These are phyloP conservation scores for Suillus clintonianus DNA, from an alignment of 768 basidiomycete genomes.

Conservation along the genomic window DNA sequence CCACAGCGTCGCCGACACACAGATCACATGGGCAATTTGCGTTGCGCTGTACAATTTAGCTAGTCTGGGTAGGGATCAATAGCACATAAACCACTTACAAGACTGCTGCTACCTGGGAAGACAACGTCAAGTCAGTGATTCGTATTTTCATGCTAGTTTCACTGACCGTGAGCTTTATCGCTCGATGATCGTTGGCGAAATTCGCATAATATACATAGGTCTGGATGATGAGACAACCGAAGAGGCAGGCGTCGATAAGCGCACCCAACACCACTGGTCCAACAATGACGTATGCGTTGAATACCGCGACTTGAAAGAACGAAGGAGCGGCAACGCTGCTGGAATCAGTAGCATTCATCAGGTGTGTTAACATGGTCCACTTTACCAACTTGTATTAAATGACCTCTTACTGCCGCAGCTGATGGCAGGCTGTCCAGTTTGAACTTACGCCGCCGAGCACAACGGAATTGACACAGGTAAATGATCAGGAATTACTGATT, in stretches of 20 bases:
- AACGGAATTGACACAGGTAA: no score
- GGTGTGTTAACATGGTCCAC: neutral
- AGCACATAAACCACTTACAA: neutral
- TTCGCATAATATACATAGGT: constrained; percentile 12
- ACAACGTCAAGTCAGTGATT: neutral
- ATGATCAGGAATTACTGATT: no score
- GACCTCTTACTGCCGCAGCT: neutral
- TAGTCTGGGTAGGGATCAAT: neutral
- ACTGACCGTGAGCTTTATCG: constrained; percentile 6
- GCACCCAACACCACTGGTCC: constrained; percentile 15
- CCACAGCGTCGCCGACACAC: neutral
- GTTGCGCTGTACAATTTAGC: neutral
- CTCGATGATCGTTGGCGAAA: constrained; percentile 8
- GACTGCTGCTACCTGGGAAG: neutral
- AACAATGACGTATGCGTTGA: neutral
- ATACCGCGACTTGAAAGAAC: neutral
- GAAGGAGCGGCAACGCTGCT: neutral
- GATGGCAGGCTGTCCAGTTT: no score
- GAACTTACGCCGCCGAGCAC: no score
- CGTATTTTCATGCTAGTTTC: neutral
- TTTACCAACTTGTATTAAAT: no score
- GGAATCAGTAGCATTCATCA: neutral
- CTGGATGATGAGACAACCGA: constrained; percentile 13
- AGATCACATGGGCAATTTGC: neutral
- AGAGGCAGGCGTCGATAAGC: constrained; percentile 8